Percentiles rank a stretch among this genome's conserved stretches.
These are phyloP conservation scores for Isabelozyma heimii DNA, from an alignment of 805 yeast species.

Conservation along the genomic window DNA sequence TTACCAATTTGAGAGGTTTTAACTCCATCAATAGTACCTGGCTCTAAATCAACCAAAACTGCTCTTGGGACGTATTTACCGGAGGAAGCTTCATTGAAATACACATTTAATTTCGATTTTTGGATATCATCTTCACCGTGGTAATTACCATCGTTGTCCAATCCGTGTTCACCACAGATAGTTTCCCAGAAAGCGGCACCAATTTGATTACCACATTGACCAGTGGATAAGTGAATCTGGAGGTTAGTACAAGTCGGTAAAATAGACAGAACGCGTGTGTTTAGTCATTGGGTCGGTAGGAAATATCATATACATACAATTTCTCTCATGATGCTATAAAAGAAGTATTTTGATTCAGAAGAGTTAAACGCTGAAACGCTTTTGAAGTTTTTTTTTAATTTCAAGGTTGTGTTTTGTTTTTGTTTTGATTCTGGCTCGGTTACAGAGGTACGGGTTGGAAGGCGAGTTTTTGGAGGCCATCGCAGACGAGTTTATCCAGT, in stretches of 20 bases:
- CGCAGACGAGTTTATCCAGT: neutral
- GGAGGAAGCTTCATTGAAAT: conserved; percentile 81
- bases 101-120: conserved; percentile 66
- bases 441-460: neutral
- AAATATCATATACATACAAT: conserved; percentile 13
- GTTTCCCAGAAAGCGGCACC: conserved; percentile 96
- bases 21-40: conserved; percentile 88
- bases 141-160: conserved; percentile 71
- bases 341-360: neutral
- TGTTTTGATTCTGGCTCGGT: neutral
- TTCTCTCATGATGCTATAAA: conserved; percentile 16
- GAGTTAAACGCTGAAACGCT: neutral
- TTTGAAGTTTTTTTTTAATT: too few relatives aligned
- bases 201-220: conserved; percentile 99
- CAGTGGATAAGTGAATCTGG: conserved; percentile 91
- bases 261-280: too few relatives aligned
- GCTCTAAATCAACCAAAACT: conserved; percentile 88
- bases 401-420: neutral
- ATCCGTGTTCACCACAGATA: conserved; percentile 84
- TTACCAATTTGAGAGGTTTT: conserved; percentile 78
- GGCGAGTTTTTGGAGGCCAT: neutral
- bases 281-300: too few relatives aligned
- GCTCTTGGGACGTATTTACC: conserved; percentile 94
- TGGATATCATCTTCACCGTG: conserved; percentile 48
- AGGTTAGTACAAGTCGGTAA: conserved; percentile 4